These are phyloP conservation scores for Stramenopiles sp. DNA, from an alignment of 352 stramenopile species.

Conservation along the genomic window DNA sequence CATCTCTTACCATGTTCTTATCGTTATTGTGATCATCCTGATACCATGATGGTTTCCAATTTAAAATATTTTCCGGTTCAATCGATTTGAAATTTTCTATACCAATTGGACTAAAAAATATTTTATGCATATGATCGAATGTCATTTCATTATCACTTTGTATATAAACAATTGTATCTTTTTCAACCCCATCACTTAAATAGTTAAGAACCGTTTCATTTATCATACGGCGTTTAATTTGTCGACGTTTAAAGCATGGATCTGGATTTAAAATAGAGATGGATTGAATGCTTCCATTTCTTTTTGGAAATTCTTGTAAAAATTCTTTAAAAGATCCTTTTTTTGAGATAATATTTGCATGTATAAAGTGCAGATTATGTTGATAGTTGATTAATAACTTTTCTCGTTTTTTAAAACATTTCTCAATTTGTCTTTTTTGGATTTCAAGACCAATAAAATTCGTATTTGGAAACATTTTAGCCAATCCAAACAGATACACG, in stretches of 20 bases:
- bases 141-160: not conserved
- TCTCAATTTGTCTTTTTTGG: not conserved
- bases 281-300: not conserved
- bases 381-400: not conserved
- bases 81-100: not conserved
- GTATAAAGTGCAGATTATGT: slow-evolving; percentile 2
- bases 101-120: not conserved
- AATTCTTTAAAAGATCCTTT: not conserved
- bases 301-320: not conserved
- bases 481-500: not conserved
- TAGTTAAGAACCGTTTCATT: not conserved
- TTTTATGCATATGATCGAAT: not conserved
- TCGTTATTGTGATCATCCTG: too few relatives aligned
- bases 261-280: not conserved
- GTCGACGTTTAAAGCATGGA: not conserved
- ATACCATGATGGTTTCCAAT: not conserved
- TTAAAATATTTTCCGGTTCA: not conserved
- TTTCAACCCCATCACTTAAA: not conserved
- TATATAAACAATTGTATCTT: not conserved
- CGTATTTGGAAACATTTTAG: not conserved
- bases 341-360: not conserved
- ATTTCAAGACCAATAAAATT: slow-evolving; percentile 7
- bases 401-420: not conserved
- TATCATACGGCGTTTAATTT: not conserved
- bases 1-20: too few relatives aligned